Evolutionary conservation across 768 basidiomycete genomes (phyloP).

Genomic region (Auricularia auricula-judae): DNA sequence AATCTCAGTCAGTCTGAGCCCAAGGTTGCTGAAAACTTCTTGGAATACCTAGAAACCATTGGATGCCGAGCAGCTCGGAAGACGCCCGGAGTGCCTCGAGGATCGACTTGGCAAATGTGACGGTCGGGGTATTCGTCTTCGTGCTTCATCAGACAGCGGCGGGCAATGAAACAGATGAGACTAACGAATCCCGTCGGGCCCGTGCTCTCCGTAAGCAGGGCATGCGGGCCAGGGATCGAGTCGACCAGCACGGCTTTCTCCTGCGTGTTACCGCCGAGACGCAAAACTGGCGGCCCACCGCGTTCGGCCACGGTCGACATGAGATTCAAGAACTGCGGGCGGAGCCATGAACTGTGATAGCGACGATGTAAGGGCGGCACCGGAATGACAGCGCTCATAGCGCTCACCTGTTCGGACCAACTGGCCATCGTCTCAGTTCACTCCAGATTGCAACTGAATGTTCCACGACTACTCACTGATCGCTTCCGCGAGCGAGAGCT

Average conservation of each 20-base stretch:
- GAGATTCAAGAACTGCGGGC: slow-evolving; percentile 54
- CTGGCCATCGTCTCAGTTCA: slow-evolving; percentile 2
- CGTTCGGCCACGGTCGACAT: slow-evolving; percentile 58
- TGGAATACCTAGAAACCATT: neutral
- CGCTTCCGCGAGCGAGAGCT: slow-evolving; percentile 50
- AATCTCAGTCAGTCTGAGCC: too few relatives aligned
- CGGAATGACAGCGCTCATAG: neutral
- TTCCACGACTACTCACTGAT: slow-evolving; percentile 22
- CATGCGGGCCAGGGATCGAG: slow-evolving; percentile 34
- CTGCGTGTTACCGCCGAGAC: slow-evolving; percentile 75
- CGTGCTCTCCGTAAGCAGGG: slow-evolving; percentile 36
- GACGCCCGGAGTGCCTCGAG: neutral
- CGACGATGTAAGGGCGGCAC: neutral
- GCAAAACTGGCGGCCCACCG: slow-evolving; percentile 47
- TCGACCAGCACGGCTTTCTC: slow-evolving; percentile 36
- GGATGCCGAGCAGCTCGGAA: neutral
- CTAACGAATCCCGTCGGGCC: slow-evolving; percentile 9
- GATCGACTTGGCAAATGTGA: neutral
- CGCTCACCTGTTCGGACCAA: slow-evolving; percentile 9
- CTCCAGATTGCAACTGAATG: neutral
- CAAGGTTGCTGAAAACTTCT: too few relatives aligned
- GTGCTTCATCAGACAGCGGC: slow-evolving; percentile 54
- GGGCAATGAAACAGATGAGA: slow-evolving; percentile 28
- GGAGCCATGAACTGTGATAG: slow-evolving; percentile 15
- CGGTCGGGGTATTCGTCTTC: slow-evolving; percentile 18